Percentiles rank a stretch among this genome's conserved stretches.
Evolutionary conservation across 2,329 filamentous ascomycete species (phyloP).

Genomic region (Fusarium illudens): DNA sequence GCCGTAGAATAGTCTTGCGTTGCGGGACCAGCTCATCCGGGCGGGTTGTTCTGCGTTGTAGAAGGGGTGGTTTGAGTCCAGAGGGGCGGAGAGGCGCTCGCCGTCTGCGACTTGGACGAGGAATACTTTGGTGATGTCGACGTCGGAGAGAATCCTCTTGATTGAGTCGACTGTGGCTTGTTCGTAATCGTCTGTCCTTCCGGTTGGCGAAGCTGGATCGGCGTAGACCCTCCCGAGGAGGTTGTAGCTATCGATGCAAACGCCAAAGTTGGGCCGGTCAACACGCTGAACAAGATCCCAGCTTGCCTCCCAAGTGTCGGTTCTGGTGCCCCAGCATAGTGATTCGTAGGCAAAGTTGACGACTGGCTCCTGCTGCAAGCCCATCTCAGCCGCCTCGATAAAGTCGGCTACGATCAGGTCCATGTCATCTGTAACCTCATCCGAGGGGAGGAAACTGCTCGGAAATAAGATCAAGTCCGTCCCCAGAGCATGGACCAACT

Average conservation of each 20-base stretch:
- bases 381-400: slow-evolving; percentile 72
- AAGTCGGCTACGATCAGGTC: slow-evolving; percentile 70
- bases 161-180: slow-evolving; percentile 63
- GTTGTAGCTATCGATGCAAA: slow-evolving; percentile 83
- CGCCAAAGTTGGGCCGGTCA: slow-evolving; percentile 74
- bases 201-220: slow-evolving; percentile 65
- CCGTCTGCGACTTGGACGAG: slow-evolving; percentile 82
- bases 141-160: slow-evolving; percentile 57
- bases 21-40: slow-evolving; percentile 81
- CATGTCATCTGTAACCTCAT: slow-evolving; percentile 56
- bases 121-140: slow-evolving; percentile 74
- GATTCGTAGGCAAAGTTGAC: slow-evolving; percentile 79
- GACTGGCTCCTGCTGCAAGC: slow-evolving; percentile 60
- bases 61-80: slow-evolving; percentile 59
- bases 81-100: slow-evolving; percentile 66
- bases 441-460: slow-evolving; percentile 69
- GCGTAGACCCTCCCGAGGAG: slow-evolving; percentile 76
- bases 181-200: slow-evolving; percentile 64
- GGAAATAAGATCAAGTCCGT: slow-evolving; percentile 81
- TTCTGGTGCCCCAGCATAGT: slow-evolving; percentile 74
- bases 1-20: slow-evolving; percentile 67
- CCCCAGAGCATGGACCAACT: slow-evolving; percentile 67
- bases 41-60: slow-evolving; percentile 47
- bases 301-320: slow-evolving; percentile 75
- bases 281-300: slow-evolving; percentile 75